Evolutionary conservation across 169 alveolate genomes (phyloP), one percentile per base, ranked within the genome.

Genomic region (Perkinsus olseni): DNA sequence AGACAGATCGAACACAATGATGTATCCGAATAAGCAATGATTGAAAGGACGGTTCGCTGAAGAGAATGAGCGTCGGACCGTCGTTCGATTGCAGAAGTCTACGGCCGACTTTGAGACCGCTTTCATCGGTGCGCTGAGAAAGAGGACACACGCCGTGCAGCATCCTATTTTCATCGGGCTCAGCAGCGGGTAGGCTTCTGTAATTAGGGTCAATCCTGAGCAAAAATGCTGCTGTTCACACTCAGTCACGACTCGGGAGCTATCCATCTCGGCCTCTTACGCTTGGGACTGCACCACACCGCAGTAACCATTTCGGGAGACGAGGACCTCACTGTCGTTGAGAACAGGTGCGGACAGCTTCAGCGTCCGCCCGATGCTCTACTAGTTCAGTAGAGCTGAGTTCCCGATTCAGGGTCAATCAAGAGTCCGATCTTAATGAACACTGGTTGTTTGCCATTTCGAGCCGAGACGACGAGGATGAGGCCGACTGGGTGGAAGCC

Each of bases 191-290:
- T 91, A 45, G 17, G 17, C 62, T 45, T 45, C 62, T 17, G n/a
- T n/a, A n/a, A n/a, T n/a, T n/a, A n/a, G n/a, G n/a, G n/a, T n/a
- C n/a, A n/a, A n/a, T n/a, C n/a, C n/a, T n/a, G n/a, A n/a, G n/a
- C n/a, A n/a, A n/a, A n/a, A n/a, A n/a, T n/a, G n/a, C n/a, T n/a
- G n/a, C n/a, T n/a, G n/a, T n/a, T n/a, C n/a, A n/a, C n/a, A n/a
- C 62, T 45, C 62, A 45, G 62, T 6, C 62, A 91, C 92, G 92
- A 91, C 62, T 38, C 74, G 38, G 92, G 92, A 24, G 95, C 95
- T 38, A 94, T 94, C 74, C 92, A 94, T 45, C 92, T 94, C 51
- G 92, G 74, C 74, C 62, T 91, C 62, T 37, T 17, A n/a, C 38
- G 40, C 37, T 48, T 91, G 92, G 36, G 24, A 36, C 38, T 38